Percentiles rank a stretch among this genome's conserved stretches.
phyloP scores from a whole-genome alignment of 2,329 filamentous ascomycete genomes.

The Hymenotorrendiella dingleyae region DNA sequence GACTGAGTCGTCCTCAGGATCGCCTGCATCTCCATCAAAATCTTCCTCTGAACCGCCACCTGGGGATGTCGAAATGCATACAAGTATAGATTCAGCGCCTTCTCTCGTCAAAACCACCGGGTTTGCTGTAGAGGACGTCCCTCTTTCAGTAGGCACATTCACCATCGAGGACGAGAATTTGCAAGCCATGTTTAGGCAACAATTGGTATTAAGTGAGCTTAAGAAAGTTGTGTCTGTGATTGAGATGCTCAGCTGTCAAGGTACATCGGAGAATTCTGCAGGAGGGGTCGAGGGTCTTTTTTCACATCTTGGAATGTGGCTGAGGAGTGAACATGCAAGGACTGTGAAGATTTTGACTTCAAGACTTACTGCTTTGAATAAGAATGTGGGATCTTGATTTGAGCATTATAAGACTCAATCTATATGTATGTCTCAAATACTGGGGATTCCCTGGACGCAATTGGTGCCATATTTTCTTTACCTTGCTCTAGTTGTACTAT shows the following conservation, averaged over 20 bases:
- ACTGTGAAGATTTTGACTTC: conserved; percentile 10
- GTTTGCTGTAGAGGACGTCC: conserved; percentile 19
- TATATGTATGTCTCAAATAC: neutral
- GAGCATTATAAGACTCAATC: neutral
- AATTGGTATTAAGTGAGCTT: conserved; percentile 23
- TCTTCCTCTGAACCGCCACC: conserved; percentile 7
- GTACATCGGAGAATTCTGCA: conserved; percentile 6
- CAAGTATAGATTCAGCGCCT: conserved; percentile 2
- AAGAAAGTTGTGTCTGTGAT: conserved; percentile 17
- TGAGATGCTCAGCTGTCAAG: conserved; percentile 12
- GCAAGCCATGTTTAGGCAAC: conserved; percentile 20
- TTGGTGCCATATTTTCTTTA: no score
- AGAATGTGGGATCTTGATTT: conserved; percentile 3
- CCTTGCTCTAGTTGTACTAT: no score
- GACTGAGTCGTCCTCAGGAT: neutral
- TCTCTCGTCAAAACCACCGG: conserved; percentile 20
- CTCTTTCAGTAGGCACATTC: conserved; percentile 21
- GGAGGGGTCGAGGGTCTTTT: conserved; percentile 8
- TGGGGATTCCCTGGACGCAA: neutral
- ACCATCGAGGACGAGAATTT: conserved; percentile 21
- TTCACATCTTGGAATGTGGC: conserved; percentile 13
- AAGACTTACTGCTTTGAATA: conserved; percentile 9
- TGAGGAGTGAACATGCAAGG: conserved; percentile 13
- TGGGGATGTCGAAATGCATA: neutral
- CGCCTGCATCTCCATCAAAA: neutral